Evolutionary conservation across 805 yeast species (phyloP).

Genomic region (Maudiozyma saulgeensis): DNA sequence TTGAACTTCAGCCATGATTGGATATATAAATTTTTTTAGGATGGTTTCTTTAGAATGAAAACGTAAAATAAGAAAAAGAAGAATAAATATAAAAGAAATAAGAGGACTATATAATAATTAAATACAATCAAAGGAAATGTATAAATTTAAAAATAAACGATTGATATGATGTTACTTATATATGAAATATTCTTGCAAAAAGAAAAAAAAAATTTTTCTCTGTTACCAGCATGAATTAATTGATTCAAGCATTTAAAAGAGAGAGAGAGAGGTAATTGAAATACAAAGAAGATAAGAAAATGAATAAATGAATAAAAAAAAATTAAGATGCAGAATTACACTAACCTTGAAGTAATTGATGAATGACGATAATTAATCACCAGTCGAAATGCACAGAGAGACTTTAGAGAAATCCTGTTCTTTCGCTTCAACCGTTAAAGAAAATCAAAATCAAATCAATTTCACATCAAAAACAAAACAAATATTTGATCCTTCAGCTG

Average conservation of each 20-base stretch:
- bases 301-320: neutral
- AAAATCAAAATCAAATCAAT: too few relatives aligned
- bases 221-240: neutral
- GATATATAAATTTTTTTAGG: slow-evolving; percentile 15
- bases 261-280: neutral
- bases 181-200: neutral
- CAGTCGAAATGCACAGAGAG: too few relatives aligned
- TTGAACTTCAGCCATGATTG: slow-evolving; percentile 8
- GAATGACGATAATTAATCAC: too few relatives aligned
- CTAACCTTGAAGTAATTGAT: too few relatives aligned
- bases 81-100: neutral
- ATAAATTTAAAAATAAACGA: neutral
- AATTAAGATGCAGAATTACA: too few relatives aligned
- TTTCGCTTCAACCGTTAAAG: too few relatives aligned
- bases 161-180: neutral
- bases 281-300: neutral
- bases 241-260: neutral
- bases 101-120: neutral
- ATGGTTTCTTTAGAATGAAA: neutral
- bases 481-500: too few relatives aligned
- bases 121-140: neutral
- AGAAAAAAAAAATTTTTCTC: neutral
- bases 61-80: neutral
- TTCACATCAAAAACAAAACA: too few relatives aligned
- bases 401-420: too few relatives aligned